phyloP scores from a whole-genome alignment of 371 early-diverging fungal species.

The Actinomortierella wolfii region DNA sequence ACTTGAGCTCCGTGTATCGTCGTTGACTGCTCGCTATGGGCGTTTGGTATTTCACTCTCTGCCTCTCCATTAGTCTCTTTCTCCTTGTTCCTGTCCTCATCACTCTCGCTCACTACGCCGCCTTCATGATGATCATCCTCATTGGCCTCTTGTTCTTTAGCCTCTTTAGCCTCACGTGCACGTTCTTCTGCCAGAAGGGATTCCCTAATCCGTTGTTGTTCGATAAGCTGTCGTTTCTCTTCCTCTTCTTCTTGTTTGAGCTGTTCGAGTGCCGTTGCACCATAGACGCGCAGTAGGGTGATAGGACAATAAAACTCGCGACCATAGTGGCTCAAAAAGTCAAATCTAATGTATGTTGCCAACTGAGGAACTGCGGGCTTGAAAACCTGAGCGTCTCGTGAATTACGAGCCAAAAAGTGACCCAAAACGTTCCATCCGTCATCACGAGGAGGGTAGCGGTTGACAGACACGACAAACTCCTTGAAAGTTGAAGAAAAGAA shows the following conservation, averaged over 20 bases:
- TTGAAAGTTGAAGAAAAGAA: constrained; percentile 95
- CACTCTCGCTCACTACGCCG: constrained; percentile 9
- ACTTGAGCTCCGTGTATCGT: no score
- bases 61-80: not conserved
- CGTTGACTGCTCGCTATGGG: no score
- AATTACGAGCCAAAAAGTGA: constrained; percentile 81
- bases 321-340: constrained; percentile 90
- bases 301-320: constrained; percentile 94
- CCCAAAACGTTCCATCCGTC: constrained; percentile 83
- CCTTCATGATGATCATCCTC: constrained; percentile 24
- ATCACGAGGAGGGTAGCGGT: constrained; percentile 82
- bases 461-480: constrained; percentile 80
- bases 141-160: constrained; percentile 45
- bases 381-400: constrained; percentile 87
- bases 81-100: not conserved
- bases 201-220: constrained; percentile 33
- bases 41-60: no score
- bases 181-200: constrained; percentile 22
- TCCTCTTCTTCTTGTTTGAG: constrained; percentile 71
- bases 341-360: constrained; percentile 87
- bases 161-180: constrained; percentile 17
- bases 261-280: constrained; percentile 91
- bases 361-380: constrained; percentile 70
- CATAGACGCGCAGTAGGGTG: constrained; percentile 85
- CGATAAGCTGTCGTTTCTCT: constrained; percentile 53